phyloP scores from a whole-genome alignment of 441 rosid genomes.

The Eruca vesicaria region DNA sequence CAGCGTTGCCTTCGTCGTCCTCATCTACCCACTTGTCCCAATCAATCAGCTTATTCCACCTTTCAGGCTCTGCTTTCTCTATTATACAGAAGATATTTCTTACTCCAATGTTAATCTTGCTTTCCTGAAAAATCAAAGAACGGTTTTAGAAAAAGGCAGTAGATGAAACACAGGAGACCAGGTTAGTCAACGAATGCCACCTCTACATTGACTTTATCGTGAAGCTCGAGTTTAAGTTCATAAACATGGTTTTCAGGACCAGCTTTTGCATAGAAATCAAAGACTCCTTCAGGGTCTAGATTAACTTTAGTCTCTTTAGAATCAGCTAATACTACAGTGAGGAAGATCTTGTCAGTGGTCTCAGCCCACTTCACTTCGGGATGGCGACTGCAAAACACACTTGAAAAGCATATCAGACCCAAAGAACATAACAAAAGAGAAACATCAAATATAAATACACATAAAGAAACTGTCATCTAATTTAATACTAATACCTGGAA shows the following conservation, averaged over 20 bases:
- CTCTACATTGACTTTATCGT: constrained; percentile 73
- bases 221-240: constrained; percentile 69
- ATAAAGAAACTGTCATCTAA: not conserved
- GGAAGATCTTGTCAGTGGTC: constrained; percentile 59
- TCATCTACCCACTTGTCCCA: constrained; percentile 97
- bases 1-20: constrained; percentile 58
- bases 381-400: constrained; percentile 50
- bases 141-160: not conserved
- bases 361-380: constrained; percentile 88
- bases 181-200: constrained; percentile 33
- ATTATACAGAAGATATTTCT: constrained; percentile 68
- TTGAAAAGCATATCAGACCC: constrained; percentile 9
- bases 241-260: constrained; percentile 53
- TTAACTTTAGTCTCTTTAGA: constrained; percentile 64
- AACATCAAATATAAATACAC: not conserved
- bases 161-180: not conserved
- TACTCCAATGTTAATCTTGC: constrained; percentile 66
- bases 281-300: constrained; percentile 63
- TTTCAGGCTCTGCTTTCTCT: constrained; percentile 68
- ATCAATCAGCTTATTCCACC: constrained; percentile 83
- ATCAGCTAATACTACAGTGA: constrained; percentile 64
- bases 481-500: not conserved
- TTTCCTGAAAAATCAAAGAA: constrained; percentile 44
- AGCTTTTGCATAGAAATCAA: constrained; percentile 65
- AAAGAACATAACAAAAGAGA: not conserved